phyloP scores from a whole-genome alignment of 768 basidiomycete species.

The Suillus americanus region DNA sequence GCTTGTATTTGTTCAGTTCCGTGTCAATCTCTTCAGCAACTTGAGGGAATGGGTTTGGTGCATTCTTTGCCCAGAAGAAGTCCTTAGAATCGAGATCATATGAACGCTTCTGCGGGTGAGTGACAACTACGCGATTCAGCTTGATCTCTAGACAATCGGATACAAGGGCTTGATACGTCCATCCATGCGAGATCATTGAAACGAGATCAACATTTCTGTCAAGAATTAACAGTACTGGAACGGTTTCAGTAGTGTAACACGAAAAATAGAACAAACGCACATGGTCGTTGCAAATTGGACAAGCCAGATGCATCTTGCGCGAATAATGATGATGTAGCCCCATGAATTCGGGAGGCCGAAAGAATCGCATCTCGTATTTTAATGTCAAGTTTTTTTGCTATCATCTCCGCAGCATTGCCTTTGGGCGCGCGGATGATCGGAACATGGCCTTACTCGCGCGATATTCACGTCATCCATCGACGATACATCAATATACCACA shows the following conservation, averaged over 20 bases:
- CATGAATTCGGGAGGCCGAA: constrained; percentile 62
- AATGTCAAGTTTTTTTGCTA: constrained; percentile 93
- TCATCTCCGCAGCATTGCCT: constrained; percentile 98
- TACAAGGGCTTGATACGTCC: constrained; percentile 98
- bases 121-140: constrained; percentile 89
- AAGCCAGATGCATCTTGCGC: constrained; percentile 79
- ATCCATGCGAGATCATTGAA: constrained; percentile 92
- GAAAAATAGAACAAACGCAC: constrained; percentile 43
- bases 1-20: constrained; percentile 90
- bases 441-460: constrained; percentile 64
- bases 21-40: constrained; percentile 96
- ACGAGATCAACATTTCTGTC: constrained; percentile 95
- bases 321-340: constrained; percentile 61
- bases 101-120: constrained; percentile 69
- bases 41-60: constrained; percentile 94
- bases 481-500: constrained; percentile 6
- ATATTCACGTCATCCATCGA: neutral
- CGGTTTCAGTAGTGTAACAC: constrained; percentile 9
- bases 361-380: constrained; percentile 87
- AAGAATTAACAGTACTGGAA: constrained; percentile 83
- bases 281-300: constrained; percentile 83
- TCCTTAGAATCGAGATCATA: constrained; percentile 98
- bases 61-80: constrained; percentile 98
- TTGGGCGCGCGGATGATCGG: constrained; percentile 93
- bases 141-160: constrained; percentile 98